Evolutionary conservation across 257 asterid species (phyloP), one percentile per base, ranked within the genome.

Genomic region (Mitragyna speciosa): DNA sequence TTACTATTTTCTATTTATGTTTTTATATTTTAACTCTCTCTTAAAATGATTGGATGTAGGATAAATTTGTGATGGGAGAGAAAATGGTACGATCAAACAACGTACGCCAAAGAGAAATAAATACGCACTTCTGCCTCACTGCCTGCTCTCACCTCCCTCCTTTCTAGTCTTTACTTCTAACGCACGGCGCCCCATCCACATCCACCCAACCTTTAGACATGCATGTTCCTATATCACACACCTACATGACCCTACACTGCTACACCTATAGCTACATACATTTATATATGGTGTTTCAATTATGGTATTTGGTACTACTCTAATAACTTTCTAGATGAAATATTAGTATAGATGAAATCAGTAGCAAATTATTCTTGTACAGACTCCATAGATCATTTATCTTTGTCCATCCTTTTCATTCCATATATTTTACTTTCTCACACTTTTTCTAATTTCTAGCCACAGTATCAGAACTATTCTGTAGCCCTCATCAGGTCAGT

Each of bases 181-280:
- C 66, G 73, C 80, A 73, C 77, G 83, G 82, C 41, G 41, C 41
- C 85, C 83, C 78, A 47, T 73, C 77, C 83, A 49, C 65, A 10
- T 36, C 73, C 41, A 31, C 72, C 56, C 45, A 28, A 45, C 73
- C 52, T 24, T 24, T 73, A 28, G 73, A 59, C 78, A 52, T 77
- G 84, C 78, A 54, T 77, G 81, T 77, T 68, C 73, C 74, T 78
- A n/a, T 49, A 10, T 68, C 71, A 76, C 76, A 48, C 12, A 30
- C 41, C 49, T 67, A 33, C 2, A 30, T 26, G 48, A 65, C 76
- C 67, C 58, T 61, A 54, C 71, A 12, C 22, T 15, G 22, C 36
- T 36, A 41, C 16, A 20, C 20, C 12, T 19, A 43, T 15, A 41
- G 12, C 22, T 19, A 71, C 8, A 0, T 1, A 41, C 26, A n/a